Evolutionary conservation across 257 asterid genomes (phyloP), one percentile per base, ranked within the genome.

Genomic region (Solanum sparsipilum): DNA sequence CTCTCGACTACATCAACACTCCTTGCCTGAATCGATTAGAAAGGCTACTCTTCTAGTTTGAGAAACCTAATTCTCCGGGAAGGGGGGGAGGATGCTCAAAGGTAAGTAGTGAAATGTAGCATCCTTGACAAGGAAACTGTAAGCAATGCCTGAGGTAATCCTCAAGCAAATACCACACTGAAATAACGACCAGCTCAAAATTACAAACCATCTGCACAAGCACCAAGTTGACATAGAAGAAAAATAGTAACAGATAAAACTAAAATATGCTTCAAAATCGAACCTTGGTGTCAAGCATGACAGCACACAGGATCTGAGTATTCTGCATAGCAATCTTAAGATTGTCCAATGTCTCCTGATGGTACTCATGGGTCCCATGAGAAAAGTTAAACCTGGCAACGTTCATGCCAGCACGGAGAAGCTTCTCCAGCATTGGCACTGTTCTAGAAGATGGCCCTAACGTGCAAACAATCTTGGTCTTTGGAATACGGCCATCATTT

Each of bases 201-300:
- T 25, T 78, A 41, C 25, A 25, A 13, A 41, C 3, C 63, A 79
- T 58, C 38, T 15, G 78, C 29, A 67, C 15, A 39, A 82, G 46
- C 36, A 86, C 3, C 15, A 63, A 21, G 58, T 38, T 60, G 60
- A 81, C 56, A 79, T 32, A 68, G 31, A 34, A 60, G 29, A 73
- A 41, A 31, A 48, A 67, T 32, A n/a, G 15, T 1, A 18, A 85
- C 36, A 44, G 41, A 83, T 15, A 46, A 27, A 78, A 34, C 21
- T 1, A 27, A 81, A 79, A 36, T 13, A 29, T 2, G 29, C 20
- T 44, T 46, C 41, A 29, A 46, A 81, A 63, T 25, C 60, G 13
- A 39, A 94, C 98, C 98, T 95, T 95, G 86, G 98, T 95, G 81
- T 95, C 98, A 83, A 95, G 98, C 98, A 95, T 95, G 89, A 94